Evolutionary conservation across 176 grass and related monocot genomes (phyloP), one percentile per base, ranked within the genome.

Genomic region (Rhynchospora tenuis): DNA sequence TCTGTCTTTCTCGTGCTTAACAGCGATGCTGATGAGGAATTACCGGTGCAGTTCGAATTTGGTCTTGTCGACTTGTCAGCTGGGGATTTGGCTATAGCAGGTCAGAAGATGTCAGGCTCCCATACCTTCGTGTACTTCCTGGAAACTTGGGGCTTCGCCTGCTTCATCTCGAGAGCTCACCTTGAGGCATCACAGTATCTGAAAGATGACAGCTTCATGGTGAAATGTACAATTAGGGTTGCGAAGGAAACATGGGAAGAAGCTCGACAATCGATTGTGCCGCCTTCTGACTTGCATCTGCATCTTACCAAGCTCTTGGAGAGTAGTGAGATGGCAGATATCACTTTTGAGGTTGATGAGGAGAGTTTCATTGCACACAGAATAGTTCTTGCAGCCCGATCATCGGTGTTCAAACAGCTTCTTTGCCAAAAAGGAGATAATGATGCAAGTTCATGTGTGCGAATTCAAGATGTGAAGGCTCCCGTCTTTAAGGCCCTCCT

Each of bases 401-500:
- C 87, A 4, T 0, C 0, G 6, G 24, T 71, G 66, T 71, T 71
- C 42, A 71, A 71, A 71, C 27, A 71, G 42, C 66, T 71, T 71
- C 17, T 71, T 14, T 6, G 27, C 17, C 2, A 71, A n/a, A n/a
- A n/a, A 71, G 11, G n/a, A 26, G 42, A 43, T 12, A 33, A 28
- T 14, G 66, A 28, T 14, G 16, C 6, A 6, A 28, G 26, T 4
- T 7, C 0, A 0, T 6, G 14, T 0, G 1, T 82, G 14, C 5
- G 23, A 54, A 33, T 84, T 4, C 9, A 71, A 4, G 82, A 59
- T 7, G 61, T 88, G 0, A 65, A 84, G 0, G 27, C 73, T 0
- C 33, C 24, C 1, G 69, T 68, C 19, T 91, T 88, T 54, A 48
- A 71, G 83, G 86, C 61, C 27, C 4, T 91, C 44, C 83, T 86